Evolutionary conservation across 202 grass and related monocot species (phyloP).

Genomic region (Saccharum hybrid): DNA sequence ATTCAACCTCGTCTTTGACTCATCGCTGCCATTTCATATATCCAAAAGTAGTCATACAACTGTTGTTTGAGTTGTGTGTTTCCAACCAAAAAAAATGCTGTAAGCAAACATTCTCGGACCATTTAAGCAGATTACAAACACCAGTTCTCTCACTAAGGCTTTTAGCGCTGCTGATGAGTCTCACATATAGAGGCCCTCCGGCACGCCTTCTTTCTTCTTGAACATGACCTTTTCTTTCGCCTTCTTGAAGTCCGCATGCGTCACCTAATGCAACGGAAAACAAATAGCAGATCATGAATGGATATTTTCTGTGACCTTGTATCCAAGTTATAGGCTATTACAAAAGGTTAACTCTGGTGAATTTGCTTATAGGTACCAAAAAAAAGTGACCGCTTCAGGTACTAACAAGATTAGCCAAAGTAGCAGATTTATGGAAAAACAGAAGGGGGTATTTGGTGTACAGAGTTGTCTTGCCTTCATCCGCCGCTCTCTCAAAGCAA

Average conservation of each 20-base stretch:
- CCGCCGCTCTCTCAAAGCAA: constrained; percentile 85
- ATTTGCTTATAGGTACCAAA: background rate
- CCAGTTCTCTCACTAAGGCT: constrained; percentile 9
- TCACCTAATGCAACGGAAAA: constrained; percentile 62
- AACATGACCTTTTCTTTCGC: constrained; percentile 99
- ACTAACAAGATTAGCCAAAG: background rate
- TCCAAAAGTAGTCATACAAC: background rate
- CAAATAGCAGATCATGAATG: constrained; percentile 22
- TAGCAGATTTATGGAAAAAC: background rate
- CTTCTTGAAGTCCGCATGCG: constrained; percentile 87
- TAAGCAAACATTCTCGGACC: constrained; percentile 2
- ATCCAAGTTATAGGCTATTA: background rate
- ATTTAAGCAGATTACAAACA: constrained; percentile 30
- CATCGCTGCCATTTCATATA: constrained; percentile 1
- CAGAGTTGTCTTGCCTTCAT: constrained; percentile 68
- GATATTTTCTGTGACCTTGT: background rate
- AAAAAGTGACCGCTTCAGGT: background rate
- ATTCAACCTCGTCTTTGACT: constrained; percentile 2
- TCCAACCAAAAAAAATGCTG: constrained; percentile 4
- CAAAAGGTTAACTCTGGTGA: background rate
- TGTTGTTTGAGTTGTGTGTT: background rate
- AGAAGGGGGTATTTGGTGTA: background rate
- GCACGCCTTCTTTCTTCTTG: constrained; percentile 97
- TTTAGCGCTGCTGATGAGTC: background rate
- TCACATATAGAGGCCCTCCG: constrained; percentile 92